A percentile compares a stretch with the other conserved stretches of the same genome.
These are phyloP conservation scores for Coniochaeta ligniaria DNA, from an alignment of 2,329 filamentous ascomycete genomes.

Conservation along the genomic window DNA sequence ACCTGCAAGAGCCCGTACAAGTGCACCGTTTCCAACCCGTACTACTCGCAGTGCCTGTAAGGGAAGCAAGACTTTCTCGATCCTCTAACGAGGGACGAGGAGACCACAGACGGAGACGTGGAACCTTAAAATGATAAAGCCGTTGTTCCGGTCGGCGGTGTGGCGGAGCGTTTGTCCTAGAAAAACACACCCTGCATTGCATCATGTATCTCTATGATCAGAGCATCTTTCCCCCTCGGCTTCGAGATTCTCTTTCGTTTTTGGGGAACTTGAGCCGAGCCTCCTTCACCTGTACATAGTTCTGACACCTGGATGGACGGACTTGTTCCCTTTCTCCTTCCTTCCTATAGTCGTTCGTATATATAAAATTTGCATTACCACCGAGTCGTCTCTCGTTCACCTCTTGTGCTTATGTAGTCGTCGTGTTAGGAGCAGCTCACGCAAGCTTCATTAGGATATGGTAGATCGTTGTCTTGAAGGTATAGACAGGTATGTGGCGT, in stretches of 20 bases:
- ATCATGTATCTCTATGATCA: not conserved
- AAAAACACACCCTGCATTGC: constrained; percentile 1
- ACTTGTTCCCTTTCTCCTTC: constrained; percentile 1
- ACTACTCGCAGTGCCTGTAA: constrained; percentile 28
- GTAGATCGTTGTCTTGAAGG: too few species aligned
- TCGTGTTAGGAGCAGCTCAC: not conserved
- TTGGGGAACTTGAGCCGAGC: not conserved
- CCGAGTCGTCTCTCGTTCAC: not conserved
- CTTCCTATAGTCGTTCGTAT: constrained; percentile 1
- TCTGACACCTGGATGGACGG: constrained; percentile 1
- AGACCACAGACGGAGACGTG: not conserved
- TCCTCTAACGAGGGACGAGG: not conserved
- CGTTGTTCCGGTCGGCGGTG: not conserved
- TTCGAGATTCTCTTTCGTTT: not conserved
- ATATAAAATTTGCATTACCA: not conserved
- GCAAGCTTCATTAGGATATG: not conserved
- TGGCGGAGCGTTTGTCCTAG: not conserved
- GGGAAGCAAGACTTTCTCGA: too few species aligned
- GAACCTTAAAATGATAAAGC: not conserved
- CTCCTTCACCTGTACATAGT: constrained; percentile 1
- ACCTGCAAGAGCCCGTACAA: constrained; percentile 20
- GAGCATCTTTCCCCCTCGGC: not conserved
- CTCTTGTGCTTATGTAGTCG: not conserved
- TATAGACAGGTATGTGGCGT: too few species aligned
- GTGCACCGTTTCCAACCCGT: constrained; percentile 25